Base-by-base conservation (phyloP, 495 filamentous ascomycete genomes). In the Polyplosphaeria fusca region DNA sequence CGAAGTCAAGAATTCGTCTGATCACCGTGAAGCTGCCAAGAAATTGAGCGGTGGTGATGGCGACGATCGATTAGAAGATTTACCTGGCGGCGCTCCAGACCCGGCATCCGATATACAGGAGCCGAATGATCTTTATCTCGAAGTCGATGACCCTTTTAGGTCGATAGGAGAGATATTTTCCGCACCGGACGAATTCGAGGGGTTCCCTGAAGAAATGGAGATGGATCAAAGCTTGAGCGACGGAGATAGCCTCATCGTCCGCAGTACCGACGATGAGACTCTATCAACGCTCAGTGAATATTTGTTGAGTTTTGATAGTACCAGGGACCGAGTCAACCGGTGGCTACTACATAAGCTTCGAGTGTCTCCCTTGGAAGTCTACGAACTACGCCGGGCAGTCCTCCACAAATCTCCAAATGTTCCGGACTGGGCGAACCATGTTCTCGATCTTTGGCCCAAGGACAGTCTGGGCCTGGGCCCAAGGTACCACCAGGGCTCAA, bases 291-390 rank as follows among this genome's bases (percentile, higher is more conserved):
- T 63, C 0, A 63, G 60, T 41, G 60, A 63, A 11, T 63, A 63
- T 26, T 44, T 63, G 4, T 16, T 49, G 16, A 25, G 20, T 3
- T 63, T 63, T 35, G 45, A 55, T 14, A 63, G 60, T 25, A 58
- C 60, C 1, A 1, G 24, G 9, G 35, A 47, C 24, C 60, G 60
- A 5, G 49, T 63, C 18, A 63, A 63, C 28, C 40, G 28, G 18
- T 63, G 60, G 60, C 43, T 63, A 19, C 27, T 63, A 9, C 60
- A 63, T 46, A 58, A 63, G 37, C 55, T 63, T 23, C 16, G 60
- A 27, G 46, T 63, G 9, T 63, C 60, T 3, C 55, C 60, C 1
- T 26, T 18, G 24, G 60, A 63, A 26, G 42, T 59, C 4, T 55
- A 49, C 26, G 60, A 54, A 30, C 39, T 63, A 4, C 48, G 41